Base-by-base conservation (phyloP, 2,329 filamentous ascomycete species). In the Knufia petricola region DNA sequence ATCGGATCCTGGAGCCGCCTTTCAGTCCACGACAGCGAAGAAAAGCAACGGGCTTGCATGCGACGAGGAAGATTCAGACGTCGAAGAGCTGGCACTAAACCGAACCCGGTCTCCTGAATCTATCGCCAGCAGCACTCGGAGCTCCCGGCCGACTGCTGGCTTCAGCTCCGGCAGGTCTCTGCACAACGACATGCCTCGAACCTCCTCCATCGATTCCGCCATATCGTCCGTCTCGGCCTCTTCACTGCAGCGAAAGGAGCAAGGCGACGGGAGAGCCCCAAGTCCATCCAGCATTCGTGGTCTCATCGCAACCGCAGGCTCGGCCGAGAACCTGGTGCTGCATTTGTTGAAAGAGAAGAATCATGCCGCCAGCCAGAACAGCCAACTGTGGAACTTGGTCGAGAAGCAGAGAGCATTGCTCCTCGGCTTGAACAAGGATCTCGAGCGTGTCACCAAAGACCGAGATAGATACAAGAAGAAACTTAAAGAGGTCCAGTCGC, bases 351-450 rank as follows among this genome's bases (percentile, higher is more conserved):
- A 86, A 63, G 92, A 98, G 63, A 96, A 95, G 65, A 81, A 90
- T 54, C 85, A 87, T 42, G 85, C 88, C 48, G 79, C 86, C 3
- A 84, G 87, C 57, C 92, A 96, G 62, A 96, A 96, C 63, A 75
- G 82, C 15, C 90, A 98, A 64, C 70, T 98, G 60, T 98, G 92
- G 92, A 83, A 88, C 44, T 70, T 98, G 40, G 88, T 98, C 43
- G 90, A 96, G 65, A 96, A 98, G 70, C 92, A 98, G 66, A 78
- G 90, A 53, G 81, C 87, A 13, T 89, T 98, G 81, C 88, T 98
- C 48, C 68, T 95, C 17, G 90, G 89, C 6, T 74, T 98, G 54
- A 95, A 96, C 62, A 94, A 92, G 65, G 92, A 98, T 63, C 72
- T 98, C 10, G 90, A 96, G 66, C 80, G 86, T 46, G 82, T 89